Base-by-base conservation (phyloP, 2,329 filamentous ascomycete species). In the Aureobasidium sp. region DNA sequence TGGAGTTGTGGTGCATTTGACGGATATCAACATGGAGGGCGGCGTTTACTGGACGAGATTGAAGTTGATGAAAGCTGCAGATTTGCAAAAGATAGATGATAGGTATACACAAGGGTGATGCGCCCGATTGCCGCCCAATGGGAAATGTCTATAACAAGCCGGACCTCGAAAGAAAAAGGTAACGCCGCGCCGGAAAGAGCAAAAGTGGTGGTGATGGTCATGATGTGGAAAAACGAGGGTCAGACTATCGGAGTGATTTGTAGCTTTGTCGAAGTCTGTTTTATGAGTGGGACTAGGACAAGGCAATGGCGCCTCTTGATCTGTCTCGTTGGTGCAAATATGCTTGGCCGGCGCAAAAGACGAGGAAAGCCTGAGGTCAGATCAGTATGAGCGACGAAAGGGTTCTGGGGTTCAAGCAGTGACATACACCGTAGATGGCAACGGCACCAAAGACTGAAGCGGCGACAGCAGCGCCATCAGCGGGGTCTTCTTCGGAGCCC, bases 271-370 rank as follows among this genome's bases (percentile, higher is more conserved):
- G 34, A 5, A 20, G 34, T 2, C 11, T 55, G 36, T 34, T 34
- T 34, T 11, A 41, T 9, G 9, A 39, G 39, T 44, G 8, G 37
- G n/a, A 44, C 72, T 72, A 84, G 69, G 79, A 82, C 73, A 96
- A 80, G 64, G 88, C 85, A 77, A 96, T 96, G 65, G 90, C 88
- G 66, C 92, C 92, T 73, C 89, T 83, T 75, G 89, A 83, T 76
- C 85, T 91, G 75, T 92, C 88, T 75, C 91, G 87, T 70, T 90
- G 78, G 76, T 97, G 91, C 65, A 97, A 82, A 71, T 89, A 84
- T 66, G 91, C 93, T 75, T 97, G 93, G 68, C 92, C 84, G 63
- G 88, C 89, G 77, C 93, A 97, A 78, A 96, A 97, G 56, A 95
- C 82, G 62, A 97, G 84, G 81, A 97, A 97, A 20, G 82, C 86